phyloP scores from a whole-genome alignment of 139 green algal genomes.

The Volvox africanus region DNA sequence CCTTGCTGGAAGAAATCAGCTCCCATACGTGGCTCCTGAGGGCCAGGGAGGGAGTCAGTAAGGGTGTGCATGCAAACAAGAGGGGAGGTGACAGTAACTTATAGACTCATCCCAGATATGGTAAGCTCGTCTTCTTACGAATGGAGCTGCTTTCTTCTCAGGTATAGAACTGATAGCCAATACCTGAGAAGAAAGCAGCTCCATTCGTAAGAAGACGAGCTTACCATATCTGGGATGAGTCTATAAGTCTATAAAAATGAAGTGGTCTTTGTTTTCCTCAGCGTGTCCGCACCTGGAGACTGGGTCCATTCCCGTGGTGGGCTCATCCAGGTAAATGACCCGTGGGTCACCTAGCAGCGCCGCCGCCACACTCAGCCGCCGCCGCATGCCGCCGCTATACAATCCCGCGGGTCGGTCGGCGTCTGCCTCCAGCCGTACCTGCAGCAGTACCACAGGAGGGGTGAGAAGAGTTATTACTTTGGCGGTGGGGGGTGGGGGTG shows the following conservation, averaged over 20 bases:
- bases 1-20: slow-evolving; percentile 80
- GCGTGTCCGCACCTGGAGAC: slow-evolving; percentile 55
- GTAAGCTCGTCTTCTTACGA: too few relatives aligned
- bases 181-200: too few relatives aligned
- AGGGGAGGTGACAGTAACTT: too few relatives aligned
- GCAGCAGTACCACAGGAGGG: background rate
- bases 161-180: too few relatives aligned
- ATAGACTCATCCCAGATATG: too few relatives aligned
- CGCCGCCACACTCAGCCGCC: slow-evolving; percentile 87
- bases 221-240: too few relatives aligned
- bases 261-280: background rate
- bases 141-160: too few relatives aligned
- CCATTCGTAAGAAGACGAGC: too few relatives aligned
- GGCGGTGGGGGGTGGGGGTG: too few relatives aligned
- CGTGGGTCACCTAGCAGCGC: slow-evolving; percentile 90
- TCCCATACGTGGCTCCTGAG: slow-evolving; percentile 90
- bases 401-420: slow-evolving; percentile 53
- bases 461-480: too few relatives aligned
- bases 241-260: too few relatives aligned
- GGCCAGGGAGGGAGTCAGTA: background rate
- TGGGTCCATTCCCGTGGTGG: slow-evolving; percentile 94
- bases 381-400: slow-evolving; percentile 88
- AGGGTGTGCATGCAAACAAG: too few relatives aligned
- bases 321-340: slow-evolving; percentile 94
- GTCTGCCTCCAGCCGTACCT: slow-evolving; percentile 64